Conservation (phyloP, 257 asterid species). For the Solanum chmielewskii region DNA sequence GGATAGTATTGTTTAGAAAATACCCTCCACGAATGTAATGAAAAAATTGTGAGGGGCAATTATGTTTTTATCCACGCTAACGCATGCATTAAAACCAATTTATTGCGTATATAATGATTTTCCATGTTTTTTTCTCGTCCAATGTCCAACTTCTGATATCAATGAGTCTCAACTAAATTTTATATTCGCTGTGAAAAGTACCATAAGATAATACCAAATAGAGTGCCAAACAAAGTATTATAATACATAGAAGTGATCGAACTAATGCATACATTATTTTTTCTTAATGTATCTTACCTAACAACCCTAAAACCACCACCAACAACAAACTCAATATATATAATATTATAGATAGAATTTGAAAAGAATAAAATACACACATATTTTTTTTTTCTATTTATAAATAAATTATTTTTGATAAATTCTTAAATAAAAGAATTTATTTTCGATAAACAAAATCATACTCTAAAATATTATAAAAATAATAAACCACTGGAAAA, state of each 20-base stretch:
- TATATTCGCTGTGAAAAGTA: not conserved
- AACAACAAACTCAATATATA: not conserved
- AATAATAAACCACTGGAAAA: not conserved
- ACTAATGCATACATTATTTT: too few relatives aligned
- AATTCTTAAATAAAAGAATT: too few relatives aligned
- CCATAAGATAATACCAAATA: not conserved
- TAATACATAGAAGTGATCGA: not conserved
- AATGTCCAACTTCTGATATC: not conserved
- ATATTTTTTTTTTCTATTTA: too few relatives aligned
- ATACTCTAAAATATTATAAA: not conserved
- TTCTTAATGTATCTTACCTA: too few relatives aligned
- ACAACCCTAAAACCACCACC: not conserved
- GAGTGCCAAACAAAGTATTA: not conserved
- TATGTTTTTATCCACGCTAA: not conserved
- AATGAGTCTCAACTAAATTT: not conserved
- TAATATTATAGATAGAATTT: too few relatives aligned
- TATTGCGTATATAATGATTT: not conserved
- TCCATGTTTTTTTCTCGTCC: not conserved
- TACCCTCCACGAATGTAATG: not conserved
- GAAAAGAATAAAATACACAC: not conserved
- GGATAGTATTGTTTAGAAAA: too few relatives aligned
- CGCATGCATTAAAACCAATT: not conserved
- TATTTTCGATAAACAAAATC: not conserved
- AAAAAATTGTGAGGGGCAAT: not conserved
- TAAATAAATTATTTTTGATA: not conserved